Evolutionary conservation across 2,329 filamentous ascomycete genomes (phyloP), one percentile per base, ranked within the genome.

Genomic region (Aspergillus costaricaensis): DNA sequence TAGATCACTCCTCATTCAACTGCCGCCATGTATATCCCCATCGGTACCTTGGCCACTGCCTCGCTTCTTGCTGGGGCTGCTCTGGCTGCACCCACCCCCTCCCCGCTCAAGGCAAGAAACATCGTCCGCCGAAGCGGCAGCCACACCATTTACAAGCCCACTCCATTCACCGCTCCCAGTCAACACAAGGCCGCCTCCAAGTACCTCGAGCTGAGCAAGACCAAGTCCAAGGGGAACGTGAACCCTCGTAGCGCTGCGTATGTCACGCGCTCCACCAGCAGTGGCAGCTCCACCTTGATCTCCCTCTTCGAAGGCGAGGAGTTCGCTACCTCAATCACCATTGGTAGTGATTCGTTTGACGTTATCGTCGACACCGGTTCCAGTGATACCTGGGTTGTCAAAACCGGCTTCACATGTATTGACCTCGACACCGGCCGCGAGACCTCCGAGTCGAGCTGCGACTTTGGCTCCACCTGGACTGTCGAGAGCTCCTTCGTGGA

Each of bases 341-440:
- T 79, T 52, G 75, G 74, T 4, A 58, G 53, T 3, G 60, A 75
- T 38, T 68, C 61, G 1, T 70, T 81, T 48, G 61, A 75, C 1
- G 67, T 76, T 0, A 74, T 80, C 21, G 68, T 83, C 58, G 81
- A 83, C 62, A 82, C 80, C 3, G 81, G 81, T 14, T 80, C 77
- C 53, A 77, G 75, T 55, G 81, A 83, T 60, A 81, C 79, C 1
- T 83, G 81, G 78, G 66, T 82, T 1, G 72, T 75, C 0, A 63
- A 72, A 23, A 62, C 59, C 0, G 71, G 72, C 3, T 79, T 77
- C 55, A 56, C 66, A 19, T 80, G 79, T 57, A 52, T 74, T 12
- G 67, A 77, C 55, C 23, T 49, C 15, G 47, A 55, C 12, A 58
- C 57, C 2, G 30, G 47, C 10, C 4, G 57, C 1, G 15, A 59